These are phyloP conservation scores for Ophiostoma australiae DNA, from an alignment of 2,329 filamentous ascomycete species.

Conservation along the genomic window DNA sequence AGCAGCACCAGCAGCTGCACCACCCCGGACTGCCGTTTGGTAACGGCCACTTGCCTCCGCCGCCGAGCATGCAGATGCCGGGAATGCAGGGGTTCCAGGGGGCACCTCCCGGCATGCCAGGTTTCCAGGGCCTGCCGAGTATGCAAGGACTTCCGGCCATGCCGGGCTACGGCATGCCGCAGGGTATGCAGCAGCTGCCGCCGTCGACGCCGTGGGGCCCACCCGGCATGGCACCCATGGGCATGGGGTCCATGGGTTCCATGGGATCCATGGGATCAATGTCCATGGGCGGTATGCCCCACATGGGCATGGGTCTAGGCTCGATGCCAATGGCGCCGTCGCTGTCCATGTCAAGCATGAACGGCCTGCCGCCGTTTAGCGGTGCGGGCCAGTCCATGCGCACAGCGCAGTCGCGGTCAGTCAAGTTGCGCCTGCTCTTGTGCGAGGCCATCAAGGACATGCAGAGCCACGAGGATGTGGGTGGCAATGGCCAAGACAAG, in stretches of 20 bases:
- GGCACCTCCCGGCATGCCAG: not conserved
- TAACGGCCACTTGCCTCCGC: slow-evolving; percentile 10
- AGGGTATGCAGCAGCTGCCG: slow-evolving; percentile 9
- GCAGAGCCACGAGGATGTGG: slow-evolving; percentile 25
- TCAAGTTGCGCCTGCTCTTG: slow-evolving; percentile 66
- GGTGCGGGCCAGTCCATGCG: slow-evolving; percentile 37
- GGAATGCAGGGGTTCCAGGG: slow-evolving; percentile 4
- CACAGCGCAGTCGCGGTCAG: slow-evolving; percentile 56
- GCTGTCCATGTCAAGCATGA: slow-evolving; percentile 19
- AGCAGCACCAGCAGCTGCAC: slow-evolving; percentile 11
- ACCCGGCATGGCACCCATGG: not conserved
- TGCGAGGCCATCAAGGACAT: slow-evolving; percentile 71
- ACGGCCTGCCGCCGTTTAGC: slow-evolving; percentile 27
- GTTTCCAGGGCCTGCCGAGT: not conserved
- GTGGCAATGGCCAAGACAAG: slow-evolving; percentile 24
- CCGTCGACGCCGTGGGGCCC: slow-evolving; percentile 5
- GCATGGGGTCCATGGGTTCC: not conserved
- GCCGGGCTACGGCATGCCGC: slow-evolving; percentile 6
- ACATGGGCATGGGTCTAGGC: slow-evolving; percentile 8
- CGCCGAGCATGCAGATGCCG: slow-evolving; percentile 10
- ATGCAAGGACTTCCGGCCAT: not conserved
- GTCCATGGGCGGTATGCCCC: not conserved
- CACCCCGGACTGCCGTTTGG: slow-evolving; percentile 15
- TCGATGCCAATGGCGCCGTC: slow-evolving; percentile 12
- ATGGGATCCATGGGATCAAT: not conserved